phyloP scores from a whole-genome alignment of 139 green algal genomes.

The Yamagishiella unicocca region DNA sequence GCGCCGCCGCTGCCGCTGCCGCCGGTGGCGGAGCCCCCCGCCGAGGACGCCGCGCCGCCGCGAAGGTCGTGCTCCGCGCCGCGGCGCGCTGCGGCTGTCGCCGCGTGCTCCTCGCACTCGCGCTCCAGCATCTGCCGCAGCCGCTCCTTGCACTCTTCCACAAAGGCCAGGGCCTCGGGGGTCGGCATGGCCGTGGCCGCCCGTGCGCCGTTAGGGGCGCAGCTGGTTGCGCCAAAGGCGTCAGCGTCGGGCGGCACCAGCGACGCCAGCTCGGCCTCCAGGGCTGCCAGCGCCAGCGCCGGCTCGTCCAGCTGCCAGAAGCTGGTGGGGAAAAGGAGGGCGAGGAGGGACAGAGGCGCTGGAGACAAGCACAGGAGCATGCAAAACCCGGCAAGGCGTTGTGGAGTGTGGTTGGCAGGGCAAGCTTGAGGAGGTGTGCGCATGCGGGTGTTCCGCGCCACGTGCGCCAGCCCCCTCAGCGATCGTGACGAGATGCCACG shows the following conservation, averaged over 20 bases:
- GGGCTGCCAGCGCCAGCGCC: slow-evolving; percentile 49
- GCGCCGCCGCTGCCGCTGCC: slow-evolving; percentile 29
- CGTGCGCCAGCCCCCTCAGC: no score
- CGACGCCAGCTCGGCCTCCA: slow-evolving; percentile 56
- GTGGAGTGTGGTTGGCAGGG: no score
- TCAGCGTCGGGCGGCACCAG: slow-evolving; percentile 26
- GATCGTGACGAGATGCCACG: no score
- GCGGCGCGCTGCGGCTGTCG: not conserved
- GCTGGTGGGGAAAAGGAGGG: no score
- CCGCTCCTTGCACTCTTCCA: slow-evolving; percentile 45
- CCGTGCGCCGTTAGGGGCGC: not conserved
- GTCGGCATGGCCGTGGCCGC: not conserved
- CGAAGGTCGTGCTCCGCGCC: not conserved
- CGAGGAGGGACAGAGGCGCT: no score
- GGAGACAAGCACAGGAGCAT: no score
- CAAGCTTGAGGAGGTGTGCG: no score
- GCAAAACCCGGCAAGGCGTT: no score
- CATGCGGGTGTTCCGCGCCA: no score
- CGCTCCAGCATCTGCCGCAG: slow-evolving; percentile 69
- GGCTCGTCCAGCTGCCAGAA: slow-evolving; percentile 52
- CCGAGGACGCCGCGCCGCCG: not conserved
- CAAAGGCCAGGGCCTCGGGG: not conserved
- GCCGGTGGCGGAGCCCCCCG: not conserved
- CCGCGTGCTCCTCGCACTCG: slow-evolving; percentile 69
- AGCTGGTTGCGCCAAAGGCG: not conserved